These are phyloP conservation scores for Trebouxiophyceae sp. DNA, from an alignment of 163 green algal genomes.

Conservation along the genomic window DNA sequence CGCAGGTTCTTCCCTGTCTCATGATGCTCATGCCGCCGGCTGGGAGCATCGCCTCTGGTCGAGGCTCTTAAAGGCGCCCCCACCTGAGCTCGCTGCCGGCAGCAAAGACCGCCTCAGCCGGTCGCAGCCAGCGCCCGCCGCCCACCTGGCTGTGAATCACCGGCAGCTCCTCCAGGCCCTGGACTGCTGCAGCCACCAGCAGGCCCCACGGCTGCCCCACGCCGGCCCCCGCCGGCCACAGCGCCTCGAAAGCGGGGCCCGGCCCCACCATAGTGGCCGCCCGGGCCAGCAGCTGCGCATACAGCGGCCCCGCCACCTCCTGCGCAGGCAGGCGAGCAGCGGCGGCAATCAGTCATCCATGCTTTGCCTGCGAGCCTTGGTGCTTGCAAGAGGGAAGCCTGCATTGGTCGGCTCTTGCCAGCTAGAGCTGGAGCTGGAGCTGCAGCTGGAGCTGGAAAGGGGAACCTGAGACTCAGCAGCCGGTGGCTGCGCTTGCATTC, in stretches of 20 bases:
- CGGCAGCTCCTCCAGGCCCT: not conserved
- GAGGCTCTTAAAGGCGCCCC: not conserved
- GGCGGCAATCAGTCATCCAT: not conserved
- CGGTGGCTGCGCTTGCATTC: no score
- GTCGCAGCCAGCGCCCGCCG: conserved; percentile 29
- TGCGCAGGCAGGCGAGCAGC: conserved; percentile 1
- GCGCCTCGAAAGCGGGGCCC: conserved; percentile 15
- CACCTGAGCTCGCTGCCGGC: conserved; percentile 10
- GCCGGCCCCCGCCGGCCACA: conserved; percentile 27
- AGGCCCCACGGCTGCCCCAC: conserved; percentile 18
- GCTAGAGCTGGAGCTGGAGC: not conserved
- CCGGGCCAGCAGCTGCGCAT: conserved; percentile 38
- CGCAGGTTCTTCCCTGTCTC: not conserved
- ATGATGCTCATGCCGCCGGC: not conserved
- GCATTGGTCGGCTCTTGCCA: not conserved
- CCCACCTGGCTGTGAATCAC: conserved; percentile 23
- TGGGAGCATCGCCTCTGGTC: not conserved
- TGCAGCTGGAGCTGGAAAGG: not conserved
- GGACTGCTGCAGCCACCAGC: conserved; percentile 27
- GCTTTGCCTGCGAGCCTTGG: no score
- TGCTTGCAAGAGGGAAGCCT: not conserved
- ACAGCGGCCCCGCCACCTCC: conserved; percentile 46
- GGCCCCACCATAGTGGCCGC: conserved; percentile 19
- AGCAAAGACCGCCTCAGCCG: conserved; percentile 23
- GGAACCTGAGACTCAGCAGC: not conserved